Evolutionary conservation across 2,329 filamentous ascomycete species (phyloP).

Genomic region (Beauveria brongniartii): DNA sequence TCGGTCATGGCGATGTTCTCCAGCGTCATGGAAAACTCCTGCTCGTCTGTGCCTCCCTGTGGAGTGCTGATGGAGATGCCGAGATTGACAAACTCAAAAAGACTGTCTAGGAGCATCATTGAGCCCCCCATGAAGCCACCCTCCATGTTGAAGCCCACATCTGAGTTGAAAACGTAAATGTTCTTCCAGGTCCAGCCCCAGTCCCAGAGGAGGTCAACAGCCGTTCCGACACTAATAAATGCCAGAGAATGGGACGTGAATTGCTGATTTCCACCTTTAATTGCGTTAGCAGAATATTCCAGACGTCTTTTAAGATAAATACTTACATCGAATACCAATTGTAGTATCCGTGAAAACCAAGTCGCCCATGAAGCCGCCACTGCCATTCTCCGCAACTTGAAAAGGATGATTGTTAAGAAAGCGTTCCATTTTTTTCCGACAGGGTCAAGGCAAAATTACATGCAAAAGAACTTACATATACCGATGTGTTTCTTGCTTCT

Average conservation of each 20-base stretch:
- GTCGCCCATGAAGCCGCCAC: constrained; percentile 42
- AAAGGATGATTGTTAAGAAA: neutral
- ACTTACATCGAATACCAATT: constrained; percentile 28
- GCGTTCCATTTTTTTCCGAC: neutral
- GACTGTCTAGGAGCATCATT: constrained; percentile 5
- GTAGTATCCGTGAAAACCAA: constrained; percentile 53
- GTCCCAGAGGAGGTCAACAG: constrained; percentile 13
- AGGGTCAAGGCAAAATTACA: neutral
- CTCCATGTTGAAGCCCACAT: constrained; percentile 6
- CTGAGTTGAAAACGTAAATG: constrained; percentile 2
- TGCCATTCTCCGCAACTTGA: constrained; percentile 23
- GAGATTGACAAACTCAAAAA: constrained; percentile 1
- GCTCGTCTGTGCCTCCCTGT: neutral
- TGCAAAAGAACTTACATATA: constrained; percentile 12
- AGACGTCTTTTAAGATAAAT: neutral
- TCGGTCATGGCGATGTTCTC: neutral
- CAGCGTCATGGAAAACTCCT: constrained; percentile 6
- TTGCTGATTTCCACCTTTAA: constrained; percentile 8
- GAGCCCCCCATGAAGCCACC: constrained; percentile 7
- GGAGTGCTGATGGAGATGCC: neutral
- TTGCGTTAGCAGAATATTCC: neutral
- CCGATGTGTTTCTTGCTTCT: constrained; percentile 11
- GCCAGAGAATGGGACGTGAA: constrained; percentile 7
- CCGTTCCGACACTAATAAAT: constrained; percentile 6
- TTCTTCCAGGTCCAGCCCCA: constrained; percentile 14